Conservation (phyloP, 2,329 filamentous ascomycete species). For the Neofusicoccum cordaticola region DNA sequence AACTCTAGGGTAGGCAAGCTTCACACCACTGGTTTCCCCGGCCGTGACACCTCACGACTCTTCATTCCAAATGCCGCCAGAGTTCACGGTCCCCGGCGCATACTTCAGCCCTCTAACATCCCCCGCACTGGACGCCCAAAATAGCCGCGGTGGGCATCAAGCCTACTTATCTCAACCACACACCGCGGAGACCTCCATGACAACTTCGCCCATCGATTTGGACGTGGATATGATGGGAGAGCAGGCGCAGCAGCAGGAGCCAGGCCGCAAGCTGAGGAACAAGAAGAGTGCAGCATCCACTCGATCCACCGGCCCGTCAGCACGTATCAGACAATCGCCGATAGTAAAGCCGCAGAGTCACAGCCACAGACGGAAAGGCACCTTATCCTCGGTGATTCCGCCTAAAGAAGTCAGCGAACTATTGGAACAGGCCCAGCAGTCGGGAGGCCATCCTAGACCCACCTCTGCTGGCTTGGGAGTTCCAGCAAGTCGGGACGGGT, state of each 20-base stretch:
- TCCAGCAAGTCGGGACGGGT: conserved; percentile 35
- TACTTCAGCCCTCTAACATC: conserved; percentile 85
- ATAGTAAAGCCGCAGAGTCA: conserved; percentile 63
- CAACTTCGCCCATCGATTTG: conserved; percentile 45
- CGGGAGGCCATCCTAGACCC: conserved; percentile 21
- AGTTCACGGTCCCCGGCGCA: conserved; percentile 60
- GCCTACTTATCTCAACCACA: conserved; percentile 21
- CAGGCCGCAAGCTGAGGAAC: conserved; percentile 41
- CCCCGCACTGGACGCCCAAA: conserved; percentile 73
- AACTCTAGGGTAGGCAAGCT: conserved; percentile 58
- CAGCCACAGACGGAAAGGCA: conserved; percentile 39
- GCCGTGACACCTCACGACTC: conserved; percentile 76
- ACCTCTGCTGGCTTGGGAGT: conserved; percentile 18
- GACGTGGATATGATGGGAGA: conserved; percentile 46
- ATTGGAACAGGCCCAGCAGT: conserved; percentile 36
- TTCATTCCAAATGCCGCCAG: conserved; percentile 60
- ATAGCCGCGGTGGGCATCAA: conserved; percentile 42
- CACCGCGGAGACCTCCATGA: conserved; percentile 45
- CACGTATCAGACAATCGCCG: conserved; percentile 65
- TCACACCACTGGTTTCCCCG: conserved; percentile 80
- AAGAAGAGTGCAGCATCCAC: conserved; percentile 44
- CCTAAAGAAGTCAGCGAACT: conserved; percentile 45
- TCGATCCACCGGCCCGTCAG: conserved; percentile 41
- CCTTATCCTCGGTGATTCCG: conserved; percentile 43
- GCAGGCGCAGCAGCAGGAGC: conserved; percentile 29